Evolutionary conservation across 345 rosid species (phyloP), one percentile per base, ranked within the genome.

Genomic region (Brassica juncea): DNA sequence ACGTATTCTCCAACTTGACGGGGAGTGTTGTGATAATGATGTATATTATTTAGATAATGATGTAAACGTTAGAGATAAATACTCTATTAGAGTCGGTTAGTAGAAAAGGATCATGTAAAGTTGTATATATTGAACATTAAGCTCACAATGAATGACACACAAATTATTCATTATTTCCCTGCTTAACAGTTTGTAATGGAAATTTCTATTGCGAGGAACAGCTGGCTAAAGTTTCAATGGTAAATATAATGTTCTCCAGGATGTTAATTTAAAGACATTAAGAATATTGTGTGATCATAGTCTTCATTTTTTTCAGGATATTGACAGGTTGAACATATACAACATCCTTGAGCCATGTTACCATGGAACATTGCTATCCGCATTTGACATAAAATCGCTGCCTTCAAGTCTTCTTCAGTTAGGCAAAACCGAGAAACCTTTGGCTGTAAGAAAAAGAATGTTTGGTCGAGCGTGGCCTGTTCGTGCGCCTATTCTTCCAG

Each of bases 401-500:
- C 97, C 97, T 23, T 75, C 91, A 39, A 94, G 92, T 87, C 86
- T 90, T 80, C 84, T 74, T 73, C 66, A 60, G 74, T 70, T 91
- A 68, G 89, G 83, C 59, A 68, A 67, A 66, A 92, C 94, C 4
- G 88, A 92, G 66, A 78, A 83, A 82, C 92, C 93, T 27, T 87
- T 92, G 78, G 87, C 92, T 76, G 89, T 92, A 79, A 85, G 97
- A 49, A 89, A 77, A 64, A 88, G 97, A 84, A 88, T 94, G 92
- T 94, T 94, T 78, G 97, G 98, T 66, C 94, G 94, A 71, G 94
- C 99, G 4, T 94, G 97, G 99, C 99, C 99, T 11, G 63, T 91
- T 52, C 78, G 94, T 81, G 95, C 93, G 71, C 89, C 91, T 60
- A 97, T 94, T 16, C 89, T 84, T 82, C 91, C 87, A 21, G 97